Base-by-base conservation (phyloP, 2,329 filamentous ascomycete species). In the Arthrinium puccinioides region DNA sequence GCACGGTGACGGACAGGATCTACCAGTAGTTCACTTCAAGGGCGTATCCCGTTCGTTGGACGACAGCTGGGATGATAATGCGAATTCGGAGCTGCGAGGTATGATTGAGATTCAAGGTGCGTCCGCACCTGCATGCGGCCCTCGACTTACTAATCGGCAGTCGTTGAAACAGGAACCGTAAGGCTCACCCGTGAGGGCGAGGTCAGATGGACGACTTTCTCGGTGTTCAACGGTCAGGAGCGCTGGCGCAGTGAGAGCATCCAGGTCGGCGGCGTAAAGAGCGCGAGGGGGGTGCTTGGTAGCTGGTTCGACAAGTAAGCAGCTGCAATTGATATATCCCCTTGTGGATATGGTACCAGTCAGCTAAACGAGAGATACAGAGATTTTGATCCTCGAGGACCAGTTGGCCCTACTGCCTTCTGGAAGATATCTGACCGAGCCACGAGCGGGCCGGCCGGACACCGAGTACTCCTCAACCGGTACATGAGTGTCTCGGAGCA, bases 181-280 rank as follows among this genome's bases (percentile, higher is more conserved):
- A 66, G 79, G 9, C 60, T 82, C 45, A 88, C 83, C 0, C 67
- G 68, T 9, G 71, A 85, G 44, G 82, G 83, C 9, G 82, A 87
- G 44, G 77, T 89, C 5, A 66, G 81, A 29, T 89, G 85, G 85
- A 85, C 80, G 2, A 81, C 76, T 0, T 75, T 76, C 37, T 83
- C 77, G 2, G 68, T 87, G 10, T 67, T 69, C 44, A 62, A 70
- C 46, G 79, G 81, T 32, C 70, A 84, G 45, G 78, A 84, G 50
- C 66, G 82, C 16, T 89, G 84, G 85, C 72, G 76, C n/a, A 84
- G 79, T 50, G 85, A 90, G 60, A 76, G 82, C 8, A 67, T 89
- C 6, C 85, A 90, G 56, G 59, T 89, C 5, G 84, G 84, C 9
- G 85, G 84, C 0, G 49, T 77, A 2, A 61, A 65, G 33, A 81